Evolutionary conservation across 148 eudicot species (phyloP).

Genomic region (Fagopyrum homotropicum): DNA sequence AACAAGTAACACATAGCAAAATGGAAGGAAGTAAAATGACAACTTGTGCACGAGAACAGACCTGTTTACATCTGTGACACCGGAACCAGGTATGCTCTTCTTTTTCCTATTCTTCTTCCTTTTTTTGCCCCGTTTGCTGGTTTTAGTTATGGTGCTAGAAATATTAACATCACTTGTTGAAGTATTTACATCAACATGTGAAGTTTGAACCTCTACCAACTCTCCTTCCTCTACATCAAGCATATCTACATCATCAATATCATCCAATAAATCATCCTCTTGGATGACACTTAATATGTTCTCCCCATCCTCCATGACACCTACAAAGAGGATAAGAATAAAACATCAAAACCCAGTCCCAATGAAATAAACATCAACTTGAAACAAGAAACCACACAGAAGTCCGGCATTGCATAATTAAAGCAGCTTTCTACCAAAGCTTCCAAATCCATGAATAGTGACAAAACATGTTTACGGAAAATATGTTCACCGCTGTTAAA

Average conservation of each 20-base stretch:
- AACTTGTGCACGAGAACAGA: slow-evolving; percentile 28
- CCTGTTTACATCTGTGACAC: slow-evolving; percentile 52
- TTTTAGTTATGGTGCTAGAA: slow-evolving; percentile 19
- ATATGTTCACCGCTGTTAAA: too few species aligned
- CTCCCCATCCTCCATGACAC: slow-evolving; percentile 50
- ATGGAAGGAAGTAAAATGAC: background rate
- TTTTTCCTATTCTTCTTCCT: slow-evolving; percentile 50
- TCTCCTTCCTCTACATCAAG: slow-evolving; percentile 83
- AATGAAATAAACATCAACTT: background rate
- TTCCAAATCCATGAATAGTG: too few species aligned
- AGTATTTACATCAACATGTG: slow-evolving; percentile 19
- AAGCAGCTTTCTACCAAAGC: background rate
- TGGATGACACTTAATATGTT: slow-evolving; percentile 48
- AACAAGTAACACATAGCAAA: background rate
- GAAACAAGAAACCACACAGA: background rate
- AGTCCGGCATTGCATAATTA: background rate
- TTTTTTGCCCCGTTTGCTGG: slow-evolving; percentile 25
- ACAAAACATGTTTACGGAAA: too few species aligned
- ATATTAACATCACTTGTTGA: slow-evolving; percentile 18
- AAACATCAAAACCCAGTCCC: background rate
- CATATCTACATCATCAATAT: slow-evolving; percentile 63
- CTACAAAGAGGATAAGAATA: slow-evolving; percentile 10
- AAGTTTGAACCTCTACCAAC: slow-evolving; percentile 33
- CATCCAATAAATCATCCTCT: slow-evolving; percentile 44
- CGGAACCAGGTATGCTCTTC: slow-evolving; percentile 30